Evolutionary conservation across 208 protist species (phyloP).

Genomic region (Vickermania ingenoplastis): DNA sequence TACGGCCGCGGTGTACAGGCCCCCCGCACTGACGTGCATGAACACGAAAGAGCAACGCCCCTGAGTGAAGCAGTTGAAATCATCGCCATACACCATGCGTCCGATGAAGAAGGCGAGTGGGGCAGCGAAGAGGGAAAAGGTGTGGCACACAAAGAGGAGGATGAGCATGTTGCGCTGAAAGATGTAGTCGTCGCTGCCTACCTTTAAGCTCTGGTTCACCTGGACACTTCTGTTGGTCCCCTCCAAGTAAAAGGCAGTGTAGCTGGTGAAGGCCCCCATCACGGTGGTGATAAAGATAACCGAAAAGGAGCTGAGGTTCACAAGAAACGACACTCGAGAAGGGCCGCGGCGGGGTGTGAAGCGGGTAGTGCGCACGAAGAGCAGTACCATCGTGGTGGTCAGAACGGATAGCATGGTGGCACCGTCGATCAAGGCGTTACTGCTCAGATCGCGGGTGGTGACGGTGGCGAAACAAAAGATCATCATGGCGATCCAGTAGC

Average conservation of each 20-base stretch:
- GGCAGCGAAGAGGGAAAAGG: slow-evolving; percentile 27
- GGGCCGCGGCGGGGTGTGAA: slow-evolving; percentile 2
- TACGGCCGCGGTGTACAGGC: slow-evolving; percentile 38
- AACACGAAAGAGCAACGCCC: slow-evolving; percentile 23
- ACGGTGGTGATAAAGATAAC: slow-evolving; percentile 14
- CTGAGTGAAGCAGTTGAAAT: slow-evolving; percentile 27
- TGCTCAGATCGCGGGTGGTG: slow-evolving; percentile 9
- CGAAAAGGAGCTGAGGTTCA: slow-evolving; percentile 23
- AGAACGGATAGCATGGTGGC: slow-evolving; percentile 18
- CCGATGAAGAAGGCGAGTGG: slow-evolving; percentile 32
- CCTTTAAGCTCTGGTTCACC: slow-evolving; percentile 11
- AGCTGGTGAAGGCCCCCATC: slow-evolving; percentile 6
- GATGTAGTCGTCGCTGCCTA: not conserved
- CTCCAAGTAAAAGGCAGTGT: not conserved
- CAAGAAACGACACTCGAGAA: slow-evolving; percentile 11
- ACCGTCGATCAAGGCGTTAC: slow-evolving; percentile 4
- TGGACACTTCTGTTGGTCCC: not conserved
- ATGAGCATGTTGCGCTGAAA: slow-evolving; percentile 10
- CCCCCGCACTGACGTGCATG: slow-evolving; percentile 44
- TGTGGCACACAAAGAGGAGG: slow-evolving; percentile 20
- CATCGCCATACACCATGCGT: slow-evolving; percentile 30
- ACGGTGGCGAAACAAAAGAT: slow-evolving; percentile 8
- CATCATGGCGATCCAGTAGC: slow-evolving; percentile 20
- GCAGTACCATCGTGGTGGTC: slow-evolving; percentile 20
- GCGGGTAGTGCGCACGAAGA: slow-evolving; percentile 45